Evolutionary conservation across 2,329 filamentous ascomycete species (phyloP).

Genomic region (Scytalidium lignicola): DNA sequence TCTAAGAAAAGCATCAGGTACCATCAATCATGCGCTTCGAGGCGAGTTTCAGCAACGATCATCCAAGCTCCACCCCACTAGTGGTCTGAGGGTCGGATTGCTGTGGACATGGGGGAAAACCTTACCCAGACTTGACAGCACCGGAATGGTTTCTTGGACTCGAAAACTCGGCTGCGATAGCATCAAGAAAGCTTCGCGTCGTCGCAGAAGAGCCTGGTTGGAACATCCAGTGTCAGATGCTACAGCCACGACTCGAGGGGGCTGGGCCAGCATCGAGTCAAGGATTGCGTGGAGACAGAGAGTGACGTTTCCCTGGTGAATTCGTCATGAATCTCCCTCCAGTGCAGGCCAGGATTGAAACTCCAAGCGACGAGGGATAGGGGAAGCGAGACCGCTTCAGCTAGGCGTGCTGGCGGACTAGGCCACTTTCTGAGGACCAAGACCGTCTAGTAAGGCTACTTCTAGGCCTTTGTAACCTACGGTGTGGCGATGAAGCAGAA

Average conservation of each 20-base stretch:
- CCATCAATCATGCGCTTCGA: too few relatives aligned
- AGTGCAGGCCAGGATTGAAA: background rate
- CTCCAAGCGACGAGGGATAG: background rate
- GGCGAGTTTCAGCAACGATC: too few relatives aligned
- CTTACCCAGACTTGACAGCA: too few relatives aligned
- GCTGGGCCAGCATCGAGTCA: too few relatives aligned
- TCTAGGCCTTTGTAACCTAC: background rate
- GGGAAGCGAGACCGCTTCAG: too few relatives aligned
- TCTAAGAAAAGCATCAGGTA: slow-evolving; percentile 6
- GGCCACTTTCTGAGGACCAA: background rate
- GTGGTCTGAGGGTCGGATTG: background rate
- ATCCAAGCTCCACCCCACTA: background rate
- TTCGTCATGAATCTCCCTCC: background rate
- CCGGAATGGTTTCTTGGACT: background rate
- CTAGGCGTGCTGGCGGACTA: too few relatives aligned
- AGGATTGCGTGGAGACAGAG: too few relatives aligned
- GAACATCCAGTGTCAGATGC: background rate
- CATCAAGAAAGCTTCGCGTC: background rate
- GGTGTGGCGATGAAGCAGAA: background rate
- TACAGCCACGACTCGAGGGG: too few relatives aligned
- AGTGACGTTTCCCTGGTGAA: background rate
- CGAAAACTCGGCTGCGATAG: background rate
- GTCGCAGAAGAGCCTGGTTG: background rate
- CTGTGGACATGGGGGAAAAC: background rate
- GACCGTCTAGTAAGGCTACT: background rate